Base-by-base conservation (phyloP, 2,329 filamentous ascomycete genomes). In the Ophiocordyceps camponoti-saundersi region DNA sequence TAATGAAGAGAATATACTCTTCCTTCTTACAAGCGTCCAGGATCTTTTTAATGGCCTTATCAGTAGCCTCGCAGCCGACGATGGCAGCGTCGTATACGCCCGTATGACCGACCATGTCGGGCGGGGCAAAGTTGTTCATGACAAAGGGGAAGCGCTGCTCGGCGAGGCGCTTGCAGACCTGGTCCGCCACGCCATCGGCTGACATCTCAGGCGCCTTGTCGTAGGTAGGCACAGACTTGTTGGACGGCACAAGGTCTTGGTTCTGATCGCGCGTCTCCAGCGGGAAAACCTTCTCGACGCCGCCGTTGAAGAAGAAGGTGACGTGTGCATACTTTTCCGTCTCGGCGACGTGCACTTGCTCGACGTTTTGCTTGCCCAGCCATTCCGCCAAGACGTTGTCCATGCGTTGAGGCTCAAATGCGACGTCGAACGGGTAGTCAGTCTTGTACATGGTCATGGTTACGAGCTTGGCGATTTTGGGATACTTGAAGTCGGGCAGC, bases 101-200 rank as follows among this genome's bases (percentile, higher is more conserved):
- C 12, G 92, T 98, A 72, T 98, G 92, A 56, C 92, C 92, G 53
- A 98, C 92, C 92, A 98, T 98, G 70, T 98, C 92, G 18, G 92
- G 92, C 41, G 92, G 92, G 41, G 92, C 92, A 67, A 98, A 96
- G 79, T 98, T 98, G 80, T 96, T 95, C 92, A 98, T 98, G 65
- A 98, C 74, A 61, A 98, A 96, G 61, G 92, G 88, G 68, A 89
- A 95, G 61, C 85, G 80, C 60, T 82, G 79, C 65, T 93, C 86
- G 23, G 66, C 77, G 54, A 98, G 82, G 49, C 89, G 81, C 73
- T 95, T 92, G 64, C 72, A 78, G 49, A 95, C 83, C 71, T 94
- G 90, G 59, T 93, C 76, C 45, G 86, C 92, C 15, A 98, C 92
- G 42, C 75, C 84, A 56, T 82, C 85, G 54, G 89, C 90, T 59